These are phyloP conservation scores for Emergomyces pasteurianus DNA, from an alignment of 2,329 filamentous ascomycete genomes.

Conservation along the genomic window DNA sequence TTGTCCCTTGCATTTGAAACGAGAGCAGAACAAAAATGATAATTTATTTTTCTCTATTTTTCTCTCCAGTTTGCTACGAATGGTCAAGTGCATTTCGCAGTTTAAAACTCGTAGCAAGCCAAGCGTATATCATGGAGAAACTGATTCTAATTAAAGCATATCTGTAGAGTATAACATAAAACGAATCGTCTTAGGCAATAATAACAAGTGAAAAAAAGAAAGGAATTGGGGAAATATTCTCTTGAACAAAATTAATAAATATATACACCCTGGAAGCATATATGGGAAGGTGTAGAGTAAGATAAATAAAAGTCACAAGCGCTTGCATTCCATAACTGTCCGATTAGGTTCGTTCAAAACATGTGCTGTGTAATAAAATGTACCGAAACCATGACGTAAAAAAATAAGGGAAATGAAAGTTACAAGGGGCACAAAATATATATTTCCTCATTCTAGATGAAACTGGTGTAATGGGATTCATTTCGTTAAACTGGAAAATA, in stretches of 20 bases:
- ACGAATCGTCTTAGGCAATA: neutral
- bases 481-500: neutral
- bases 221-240: neutral
- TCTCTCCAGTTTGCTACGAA: neutral
- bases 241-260: neutral
- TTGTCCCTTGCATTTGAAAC: neutral
- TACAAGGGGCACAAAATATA: neutral
- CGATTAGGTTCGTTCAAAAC: neutral
- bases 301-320: neutral
- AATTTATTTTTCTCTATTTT: too few species aligned
- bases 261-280: neutral
- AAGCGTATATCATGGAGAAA: neutral
- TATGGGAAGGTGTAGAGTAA: neutral
- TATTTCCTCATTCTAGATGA: neutral
- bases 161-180: neutral
- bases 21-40: neutral
- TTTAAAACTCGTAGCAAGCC: neutral
- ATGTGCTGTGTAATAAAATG: neutral
- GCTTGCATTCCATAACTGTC: neutral
- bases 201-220: neutral
- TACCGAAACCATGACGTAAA: neutral
- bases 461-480: neutral
- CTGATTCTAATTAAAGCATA: neutral
- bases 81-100: neutral
- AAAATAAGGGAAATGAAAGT: neutral